Percentiles rank a stretch among this genome's conserved stretches.
These are phyloP conservation scores for Ogataea nakhonphanomensis DNA, from an alignment of 805 yeast genomes.

Conservation along the genomic window DNA sequence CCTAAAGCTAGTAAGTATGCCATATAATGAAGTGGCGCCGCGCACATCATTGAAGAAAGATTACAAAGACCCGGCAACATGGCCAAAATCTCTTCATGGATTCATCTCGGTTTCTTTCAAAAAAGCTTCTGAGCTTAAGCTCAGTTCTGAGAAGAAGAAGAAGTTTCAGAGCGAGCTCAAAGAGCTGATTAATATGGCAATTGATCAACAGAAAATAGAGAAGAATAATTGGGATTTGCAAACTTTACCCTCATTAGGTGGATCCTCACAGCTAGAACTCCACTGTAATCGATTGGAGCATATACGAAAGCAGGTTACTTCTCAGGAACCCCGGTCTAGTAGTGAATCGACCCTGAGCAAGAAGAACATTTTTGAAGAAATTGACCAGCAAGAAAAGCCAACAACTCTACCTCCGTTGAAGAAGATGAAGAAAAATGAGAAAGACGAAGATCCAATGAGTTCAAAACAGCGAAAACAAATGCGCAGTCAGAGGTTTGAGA, in stretches of 20 bases:
- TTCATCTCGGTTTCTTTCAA: slow-evolving; percentile 49
- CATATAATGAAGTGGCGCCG: slow-evolving; percentile 22
- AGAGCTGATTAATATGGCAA: slow-evolving; percentile 46
- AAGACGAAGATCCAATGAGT: slow-evolving; percentile 21
- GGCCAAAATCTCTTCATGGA: slow-evolving; percentile 54
- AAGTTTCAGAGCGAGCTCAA: slow-evolving; percentile 50
- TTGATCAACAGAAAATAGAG: slow-evolving; percentile 40
- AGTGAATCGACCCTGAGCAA: slow-evolving; percentile 4
- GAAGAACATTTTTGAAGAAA: slow-evolving; percentile 15
- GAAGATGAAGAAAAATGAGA: slow-evolving; percentile 11
- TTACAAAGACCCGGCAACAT: slow-evolving; percentile 33
- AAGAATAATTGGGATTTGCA: slow-evolving; percentile 53
- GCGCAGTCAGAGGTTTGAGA: slow-evolving; percentile 49
- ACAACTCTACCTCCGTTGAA: slow-evolving; percentile 14
- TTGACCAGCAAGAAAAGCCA: neutral
- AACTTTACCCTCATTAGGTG: slow-evolving; percentile 42
- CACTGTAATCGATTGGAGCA: slow-evolving; percentile 15
- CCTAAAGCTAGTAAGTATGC: slow-evolving; percentile 16
- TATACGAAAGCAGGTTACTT: slow-evolving; percentile 1
- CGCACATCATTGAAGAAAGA: slow-evolving; percentile 22
- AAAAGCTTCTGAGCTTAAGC: slow-evolving; percentile 36
- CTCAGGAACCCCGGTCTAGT: slow-evolving; percentile 7
- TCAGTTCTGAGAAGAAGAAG: slow-evolving; percentile 30
- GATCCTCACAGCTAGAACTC: slow-evolving; percentile 16
- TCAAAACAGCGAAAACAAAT: slow-evolving; percentile 37